Evolutionary conservation across 2,329 filamentous ascomycete genomes (phyloP).

Genomic region (Diplodia intermedia): DNA sequence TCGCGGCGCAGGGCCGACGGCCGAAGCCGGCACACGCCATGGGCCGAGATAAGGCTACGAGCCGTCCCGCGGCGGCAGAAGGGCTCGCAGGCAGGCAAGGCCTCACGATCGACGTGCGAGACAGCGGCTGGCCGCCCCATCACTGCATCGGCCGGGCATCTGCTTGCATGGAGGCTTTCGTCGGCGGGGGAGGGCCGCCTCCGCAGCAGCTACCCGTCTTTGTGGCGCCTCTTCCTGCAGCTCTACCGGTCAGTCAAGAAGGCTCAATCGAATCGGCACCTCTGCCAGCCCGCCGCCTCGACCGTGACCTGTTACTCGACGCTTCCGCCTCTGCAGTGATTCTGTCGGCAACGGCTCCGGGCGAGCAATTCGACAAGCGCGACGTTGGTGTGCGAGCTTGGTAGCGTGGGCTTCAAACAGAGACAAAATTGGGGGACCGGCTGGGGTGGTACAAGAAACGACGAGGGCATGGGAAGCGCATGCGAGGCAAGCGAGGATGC

Average conservation of each 20-base stretch:
- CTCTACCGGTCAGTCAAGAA: constrained; percentile 25
- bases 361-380: neutral
- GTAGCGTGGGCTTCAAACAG: neutral
- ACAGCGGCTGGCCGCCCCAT: constrained; percentile 28
- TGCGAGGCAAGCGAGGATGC: neutral
- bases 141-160: constrained; percentile 12
- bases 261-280: constrained; percentile 26
- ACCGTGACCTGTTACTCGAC: constrained; percentile 22
- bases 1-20: constrained; percentile 2
- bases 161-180: constrained; percentile 2
- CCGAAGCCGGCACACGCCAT: constrained; percentile 14
- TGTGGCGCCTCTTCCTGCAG: constrained; percentile 25
- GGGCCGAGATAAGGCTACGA: constrained; percentile 31
- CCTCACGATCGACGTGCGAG: constrained; percentile 20
- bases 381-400: constrained; percentile 12
- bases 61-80: constrained; percentile 26
- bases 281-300: constrained; percentile 18
- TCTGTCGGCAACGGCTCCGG: constrained; percentile 1
- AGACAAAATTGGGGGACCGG: neutral
- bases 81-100: constrained; percentile 14
- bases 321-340: constrained; percentile 14
- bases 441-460: constrained; percentile 1
- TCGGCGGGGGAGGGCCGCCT: constrained; percentile 2
- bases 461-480: neutral
- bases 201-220: constrained; percentile 1